These are phyloP conservation scores for Coemansia aciculifera DNA, from an alignment of 192 early-diverging fungal genomes.

Conservation along the genomic window DNA sequence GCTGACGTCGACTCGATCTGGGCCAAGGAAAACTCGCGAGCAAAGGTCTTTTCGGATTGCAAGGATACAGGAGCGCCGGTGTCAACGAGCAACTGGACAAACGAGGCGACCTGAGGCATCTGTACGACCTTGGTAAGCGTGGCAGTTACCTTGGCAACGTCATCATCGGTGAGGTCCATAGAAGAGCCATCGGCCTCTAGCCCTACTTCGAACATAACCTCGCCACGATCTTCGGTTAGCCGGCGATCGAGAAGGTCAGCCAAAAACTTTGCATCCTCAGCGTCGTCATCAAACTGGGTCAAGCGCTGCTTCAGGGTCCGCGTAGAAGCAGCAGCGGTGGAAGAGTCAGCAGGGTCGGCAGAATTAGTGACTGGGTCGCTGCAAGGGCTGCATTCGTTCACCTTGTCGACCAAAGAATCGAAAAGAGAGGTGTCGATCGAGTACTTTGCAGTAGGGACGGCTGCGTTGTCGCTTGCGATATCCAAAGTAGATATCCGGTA, in stretches of 20 bases:
- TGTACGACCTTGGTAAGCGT: slow-evolving; percentile 44
- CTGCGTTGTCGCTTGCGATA: slow-evolving; percentile 1
- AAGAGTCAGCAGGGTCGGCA: neutral
- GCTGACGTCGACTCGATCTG: slow-evolving; percentile 6
- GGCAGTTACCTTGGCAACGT: slow-evolving; percentile 46
- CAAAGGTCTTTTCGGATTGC: slow-evolving; percentile 5
- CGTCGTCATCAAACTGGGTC: slow-evolving; percentile 38
- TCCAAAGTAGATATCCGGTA: slow-evolving; percentile 25
- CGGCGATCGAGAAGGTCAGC: slow-evolving; percentile 42
- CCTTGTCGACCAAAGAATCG: slow-evolving; percentile 45
- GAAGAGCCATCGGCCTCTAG: slow-evolving; percentile 70
- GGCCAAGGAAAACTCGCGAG: slow-evolving; percentile 5
- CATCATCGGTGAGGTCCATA: slow-evolving; percentile 63
- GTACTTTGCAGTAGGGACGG: slow-evolving; percentile 27
- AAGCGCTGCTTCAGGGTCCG: slow-evolving; percentile 56
- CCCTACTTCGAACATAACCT: slow-evolving; percentile 77
- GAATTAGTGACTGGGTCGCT: neutral
- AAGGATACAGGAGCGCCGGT: slow-evolving; percentile 12
- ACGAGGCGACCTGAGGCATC: slow-evolving; percentile 16
- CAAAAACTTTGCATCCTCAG: slow-evolving; percentile 52
- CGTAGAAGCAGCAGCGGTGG: neutral
- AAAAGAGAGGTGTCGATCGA: slow-evolving; percentile 48
- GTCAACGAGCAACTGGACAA: slow-evolving; percentile 39
- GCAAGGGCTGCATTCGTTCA: slow-evolving; percentile 11
- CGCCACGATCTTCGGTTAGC: slow-evolving; percentile 66